These are phyloP conservation scores for Fagopyrum tataricum DNA, from an alignment of 148 eudicot species.

Conservation along the genomic window DNA sequence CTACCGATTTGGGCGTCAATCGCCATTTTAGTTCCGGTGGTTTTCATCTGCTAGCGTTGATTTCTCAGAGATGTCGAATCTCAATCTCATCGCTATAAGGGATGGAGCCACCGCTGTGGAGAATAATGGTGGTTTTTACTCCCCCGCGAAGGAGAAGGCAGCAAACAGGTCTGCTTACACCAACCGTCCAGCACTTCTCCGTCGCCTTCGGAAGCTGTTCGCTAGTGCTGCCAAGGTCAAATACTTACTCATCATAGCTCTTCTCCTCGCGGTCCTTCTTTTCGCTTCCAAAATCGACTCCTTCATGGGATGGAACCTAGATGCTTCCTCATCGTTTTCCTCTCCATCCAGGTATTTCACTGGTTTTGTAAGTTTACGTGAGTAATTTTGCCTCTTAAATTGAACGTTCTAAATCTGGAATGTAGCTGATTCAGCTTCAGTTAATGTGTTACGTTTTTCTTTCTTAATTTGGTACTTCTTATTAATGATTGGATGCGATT, in stretches of 20 bases:
- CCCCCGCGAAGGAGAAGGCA: constrained; percentile 73
- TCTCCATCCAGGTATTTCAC: constrained; percentile 17
- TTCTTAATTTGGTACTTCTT: neutral
- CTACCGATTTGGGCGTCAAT: too few relatives aligned
- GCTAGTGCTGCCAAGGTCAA: constrained; percentile 31
- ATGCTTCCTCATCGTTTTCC: constrained; percentile 30
- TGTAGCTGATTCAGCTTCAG: neutral
- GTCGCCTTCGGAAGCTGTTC: constrained; percentile 28
- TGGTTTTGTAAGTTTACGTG: neutral
- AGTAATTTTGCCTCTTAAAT: neutral
- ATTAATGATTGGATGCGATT: neutral
- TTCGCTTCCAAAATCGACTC: constrained; percentile 27
- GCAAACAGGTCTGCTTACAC: constrained; percentile 34
- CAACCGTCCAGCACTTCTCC: constrained; percentile 34
- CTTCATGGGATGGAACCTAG: constrained; percentile 41
- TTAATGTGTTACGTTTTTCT: neutral
- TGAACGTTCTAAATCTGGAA: neutral
- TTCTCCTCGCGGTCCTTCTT: constrained; percentile 22
- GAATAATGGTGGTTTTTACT: constrained; percentile 32
- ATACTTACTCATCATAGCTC: constrained; percentile 21
- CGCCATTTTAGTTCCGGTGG: neutral
- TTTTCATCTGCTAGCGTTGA: neutral
- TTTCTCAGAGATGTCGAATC: constrained; percentile 29
- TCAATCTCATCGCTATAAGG: constrained; percentile 44
- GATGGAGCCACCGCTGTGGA: constrained; percentile 26